These are phyloP conservation scores for Verticillium zaregamsianum DNA, from an alignment of 2,329 filamentous ascomycete species.

Conservation along the genomic window DNA sequence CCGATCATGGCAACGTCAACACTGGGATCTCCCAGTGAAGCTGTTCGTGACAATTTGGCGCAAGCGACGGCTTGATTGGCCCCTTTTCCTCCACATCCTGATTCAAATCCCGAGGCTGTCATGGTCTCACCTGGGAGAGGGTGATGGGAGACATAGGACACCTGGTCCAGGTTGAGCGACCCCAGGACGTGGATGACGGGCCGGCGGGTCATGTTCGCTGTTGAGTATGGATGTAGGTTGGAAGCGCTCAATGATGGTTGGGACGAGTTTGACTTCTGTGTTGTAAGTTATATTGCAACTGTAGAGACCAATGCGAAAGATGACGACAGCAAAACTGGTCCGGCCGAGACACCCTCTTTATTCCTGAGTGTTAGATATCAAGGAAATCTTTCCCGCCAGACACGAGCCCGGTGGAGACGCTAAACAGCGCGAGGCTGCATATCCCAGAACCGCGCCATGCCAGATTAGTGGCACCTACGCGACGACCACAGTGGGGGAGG, in stretches of 20 bases:
- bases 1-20: constrained; percentile 52
- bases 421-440: too few relatives aligned
- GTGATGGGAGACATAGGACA: constrained; percentile 64
- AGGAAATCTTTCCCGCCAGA: too few relatives aligned
- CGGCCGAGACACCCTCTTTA: neutral
- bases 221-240: neutral
- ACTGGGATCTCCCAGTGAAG: constrained; percentile 5
- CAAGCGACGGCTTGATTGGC: constrained; percentile 72
- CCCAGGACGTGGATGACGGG: constrained; percentile 62
- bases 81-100: constrained; percentile 59
- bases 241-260: neutral
- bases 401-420: too few relatives aligned
- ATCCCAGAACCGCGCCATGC: neutral
- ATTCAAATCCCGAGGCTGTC: constrained; percentile 57
- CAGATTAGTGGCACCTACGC: neutral
- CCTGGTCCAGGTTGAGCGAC: constrained; percentile 70
- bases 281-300: neutral
- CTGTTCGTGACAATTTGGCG: constrained; percentile 49
- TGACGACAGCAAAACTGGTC: neutral
- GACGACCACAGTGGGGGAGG: neutral
- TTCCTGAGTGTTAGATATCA: too few relatives aligned
- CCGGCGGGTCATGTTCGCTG: neutral
- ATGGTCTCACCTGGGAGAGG: constrained; percentile 67
- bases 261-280: neutral
- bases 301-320: neutral